phyloP scores from a whole-genome alignment of 2,329 filamentous ascomycete genomes.

The Chaetomiaceae sp. region DNA sequence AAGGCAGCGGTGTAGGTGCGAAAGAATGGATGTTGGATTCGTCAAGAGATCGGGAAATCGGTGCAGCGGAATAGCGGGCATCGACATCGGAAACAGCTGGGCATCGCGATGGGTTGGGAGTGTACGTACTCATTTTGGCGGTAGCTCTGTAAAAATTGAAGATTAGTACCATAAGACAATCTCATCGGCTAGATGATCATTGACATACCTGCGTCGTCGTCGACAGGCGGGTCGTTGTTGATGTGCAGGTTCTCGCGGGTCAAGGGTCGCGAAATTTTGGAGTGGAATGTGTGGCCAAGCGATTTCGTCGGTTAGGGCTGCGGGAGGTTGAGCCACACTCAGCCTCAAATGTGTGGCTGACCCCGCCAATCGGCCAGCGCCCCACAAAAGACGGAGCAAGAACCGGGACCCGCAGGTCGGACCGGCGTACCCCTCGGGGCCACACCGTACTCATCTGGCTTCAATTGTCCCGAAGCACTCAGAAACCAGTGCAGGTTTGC shows the following conservation, averaged over 20 bases:
- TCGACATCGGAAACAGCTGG: slow-evolving; percentile 4
- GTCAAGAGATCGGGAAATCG: slow-evolving; percentile 16
- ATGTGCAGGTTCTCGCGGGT: slow-evolving; percentile 26
- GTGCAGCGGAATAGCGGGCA: neutral
- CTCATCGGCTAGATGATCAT: neutral
- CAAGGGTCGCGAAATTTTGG: slow-evolving; percentile 28
- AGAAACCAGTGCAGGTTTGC: too few species aligned
- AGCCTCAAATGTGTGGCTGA: slow-evolving; percentile 2
- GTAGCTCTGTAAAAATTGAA: slow-evolving; percentile 31
- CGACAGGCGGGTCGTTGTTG: slow-evolving; percentile 26
- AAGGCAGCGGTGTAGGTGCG: neutral
- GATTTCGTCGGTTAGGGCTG: slow-evolving; percentile 28
- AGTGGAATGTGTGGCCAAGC: slow-evolving; percentile 28
- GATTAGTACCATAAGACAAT: slow-evolving; percentile 20
- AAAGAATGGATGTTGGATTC: neutral
- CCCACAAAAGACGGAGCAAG: neutral
- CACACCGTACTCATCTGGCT: too few species aligned
- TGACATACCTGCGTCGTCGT: slow-evolving; percentile 28
- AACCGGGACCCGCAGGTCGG: neutral
- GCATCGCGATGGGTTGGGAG: slow-evolving; percentile 14
- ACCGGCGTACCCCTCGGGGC: too few species aligned
- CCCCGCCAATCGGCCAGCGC: neutral
- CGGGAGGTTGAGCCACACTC: slow-evolving; percentile 16
- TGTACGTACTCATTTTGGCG: slow-evolving; percentile 56
- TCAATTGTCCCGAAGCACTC: too few species aligned